Conservation (phyloP, 225 moss, liverwort and hornwort species). For the Sphagnum tenellum region DNA sequence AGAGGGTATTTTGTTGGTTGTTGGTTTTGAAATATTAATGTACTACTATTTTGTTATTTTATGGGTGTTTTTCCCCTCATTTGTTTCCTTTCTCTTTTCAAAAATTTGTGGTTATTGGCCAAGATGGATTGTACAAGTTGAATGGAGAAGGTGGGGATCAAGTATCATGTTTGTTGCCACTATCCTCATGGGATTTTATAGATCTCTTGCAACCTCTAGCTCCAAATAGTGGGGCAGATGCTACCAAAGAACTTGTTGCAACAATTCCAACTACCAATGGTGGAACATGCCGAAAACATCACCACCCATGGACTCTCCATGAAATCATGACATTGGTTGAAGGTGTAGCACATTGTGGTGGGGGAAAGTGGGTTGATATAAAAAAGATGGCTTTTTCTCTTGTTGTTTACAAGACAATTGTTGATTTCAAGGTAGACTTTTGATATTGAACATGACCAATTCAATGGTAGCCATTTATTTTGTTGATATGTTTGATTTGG, state of each 20-base stretch:
- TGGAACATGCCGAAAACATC: slow-evolving; percentile 87
- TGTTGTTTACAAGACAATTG: slow-evolving; percentile 84
- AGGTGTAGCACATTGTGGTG: slow-evolving; percentile 94
- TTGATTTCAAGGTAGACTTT: slow-evolving; percentile 74
- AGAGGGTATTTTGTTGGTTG: too few species aligned
- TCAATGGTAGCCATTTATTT: too few species aligned
- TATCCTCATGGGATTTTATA: slow-evolving; percentile 45
- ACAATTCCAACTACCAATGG: slow-evolving; percentile 96
- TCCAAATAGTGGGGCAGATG: slow-evolving; percentile 52
- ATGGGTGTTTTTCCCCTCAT: background rate
- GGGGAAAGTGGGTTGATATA: slow-evolving; percentile 98
- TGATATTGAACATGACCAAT: too few species aligned
- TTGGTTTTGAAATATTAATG: too few species aligned
- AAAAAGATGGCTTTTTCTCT: slow-evolving; percentile 88
- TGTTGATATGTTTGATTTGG: too few species aligned
- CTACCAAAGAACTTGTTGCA: slow-evolving; percentile 58
- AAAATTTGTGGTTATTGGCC: slow-evolving; percentile 5
- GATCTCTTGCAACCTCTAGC: slow-evolving; percentile 34
- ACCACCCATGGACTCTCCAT: slow-evolving; percentile 89
- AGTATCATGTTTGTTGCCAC: slow-evolving; percentile 67
- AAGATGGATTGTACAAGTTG: slow-evolving; percentile 50
- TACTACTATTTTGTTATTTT: background rate
- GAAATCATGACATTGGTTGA: slow-evolving; percentile 96
- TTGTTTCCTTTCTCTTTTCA: background rate
- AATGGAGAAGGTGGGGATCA: slow-evolving; percentile 70